These are phyloP conservation scores for Hericium erinaceus DNA, from an alignment of 768 basidiomycete species.

Conservation along the genomic window DNA sequence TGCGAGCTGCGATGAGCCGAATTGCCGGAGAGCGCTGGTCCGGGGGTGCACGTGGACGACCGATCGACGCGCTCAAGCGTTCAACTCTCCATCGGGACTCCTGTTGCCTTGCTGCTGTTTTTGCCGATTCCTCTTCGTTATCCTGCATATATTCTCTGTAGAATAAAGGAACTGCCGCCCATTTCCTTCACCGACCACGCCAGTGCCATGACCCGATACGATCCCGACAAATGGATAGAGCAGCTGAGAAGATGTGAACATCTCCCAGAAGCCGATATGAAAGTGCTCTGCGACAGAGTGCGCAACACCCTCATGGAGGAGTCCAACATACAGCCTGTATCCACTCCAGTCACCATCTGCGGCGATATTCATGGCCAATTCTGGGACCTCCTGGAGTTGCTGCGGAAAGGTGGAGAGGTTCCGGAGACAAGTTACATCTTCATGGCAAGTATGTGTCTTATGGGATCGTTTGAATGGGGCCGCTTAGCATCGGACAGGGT, in stretches of 20 bases:
- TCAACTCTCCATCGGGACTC: no score
- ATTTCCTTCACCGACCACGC: background rate
- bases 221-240: conserved; percentile 78
- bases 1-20: no score
- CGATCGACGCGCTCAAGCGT: no score
- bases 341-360: conserved; percentile 88
- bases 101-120: no score
- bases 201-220: conserved; percentile 11
- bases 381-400: conserved; percentile 89
- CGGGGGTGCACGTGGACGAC: no score
- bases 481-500: conserved; percentile 40
- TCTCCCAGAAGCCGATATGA: conserved; percentile 89
- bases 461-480: background rate
- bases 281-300: conserved; percentile 83
- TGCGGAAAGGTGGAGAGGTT: conserved; percentile 77
- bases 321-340: conserved; percentile 94
- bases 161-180: no score
- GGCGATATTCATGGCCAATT: conserved; percentile 98
- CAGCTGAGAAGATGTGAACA: conserved; percentile 82
- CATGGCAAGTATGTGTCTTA: conserved; percentile 65
- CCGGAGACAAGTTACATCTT: conserved; percentile 92
- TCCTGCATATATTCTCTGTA: no score
- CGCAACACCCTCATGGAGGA: conserved; percentile 89
- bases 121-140: no score
- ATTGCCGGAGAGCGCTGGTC: no score